Evolutionary conservation across 2,329 filamentous ascomycete genomes (phyloP), one percentile per base, ranked within the genome.

Genomic region (Ophiostoma sp.): DNA sequence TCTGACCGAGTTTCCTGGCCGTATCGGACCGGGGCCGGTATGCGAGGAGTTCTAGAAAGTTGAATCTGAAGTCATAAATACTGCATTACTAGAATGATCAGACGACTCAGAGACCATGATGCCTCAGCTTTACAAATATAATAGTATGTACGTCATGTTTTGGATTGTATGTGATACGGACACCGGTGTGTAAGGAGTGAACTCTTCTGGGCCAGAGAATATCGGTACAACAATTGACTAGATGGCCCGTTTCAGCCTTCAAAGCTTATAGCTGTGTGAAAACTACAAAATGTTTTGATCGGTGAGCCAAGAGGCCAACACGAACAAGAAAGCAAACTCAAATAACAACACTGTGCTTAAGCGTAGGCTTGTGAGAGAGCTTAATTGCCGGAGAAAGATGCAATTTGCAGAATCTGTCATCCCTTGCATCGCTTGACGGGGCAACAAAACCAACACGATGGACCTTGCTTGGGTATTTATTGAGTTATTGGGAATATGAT

Each of bases 371-470:
- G n/a, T 57, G 44, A 48, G 8, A 10, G 44, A 48, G 44, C 44
- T 57, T 57, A 5, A 5, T 57, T 27, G n/a, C 23, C n/a, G n/a
- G 52, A 27, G 23, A 31, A 31, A 23, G n/a, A 57, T 13, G 52
- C 23, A 57, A 57, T 57, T 57, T 57, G 15, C 52, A 57, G 52
- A 57, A 57, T 57, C 52, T 13, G 4, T 11, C 23, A 57, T 57
- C 52, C 52, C 52, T 57, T 57, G 52, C 52, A 27, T 57, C 52
- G n/a, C n/a, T 11, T 57, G 52, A 57, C 52, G 52, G 52, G 52
- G 52, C 52, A 57, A 57, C 52, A 57, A 23, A 23, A 27, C 52
- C 10, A 57, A 27, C 7, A 10, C 23, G 8, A 57, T 57, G 52
- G 52, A 57, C 4, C n/a, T 10, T 11, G 3, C 11, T 27, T 57